phyloP scores from a whole-genome alignment of 495 filamentous ascomycete species.

The Amniculicola lignicola region DNA sequence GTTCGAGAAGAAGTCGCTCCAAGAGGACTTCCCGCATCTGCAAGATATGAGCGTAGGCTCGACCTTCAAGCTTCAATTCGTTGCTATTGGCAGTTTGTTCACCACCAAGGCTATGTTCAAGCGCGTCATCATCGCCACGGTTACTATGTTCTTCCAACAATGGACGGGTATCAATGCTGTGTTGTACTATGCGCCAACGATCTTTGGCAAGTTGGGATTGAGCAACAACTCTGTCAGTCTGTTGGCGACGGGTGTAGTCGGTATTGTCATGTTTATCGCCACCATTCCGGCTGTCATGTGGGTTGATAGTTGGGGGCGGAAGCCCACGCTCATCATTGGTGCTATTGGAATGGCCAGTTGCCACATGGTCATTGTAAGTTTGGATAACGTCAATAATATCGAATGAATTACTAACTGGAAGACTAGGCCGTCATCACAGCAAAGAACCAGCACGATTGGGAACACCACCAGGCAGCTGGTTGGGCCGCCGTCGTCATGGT shows the following conservation, averaged over 20 bases:
- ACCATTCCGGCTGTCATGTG: constrained; percentile 68
- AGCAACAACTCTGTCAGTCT: constrained; percentile 61
- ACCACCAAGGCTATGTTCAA: constrained; percentile 70
- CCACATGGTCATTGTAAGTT: constrained; percentile 61
- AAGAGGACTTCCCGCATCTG: constrained; percentile 67
- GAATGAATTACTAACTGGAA: no score
- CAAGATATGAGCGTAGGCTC: constrained; percentile 58
- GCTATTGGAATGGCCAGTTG: constrained; percentile 43
- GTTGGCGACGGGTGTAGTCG: constrained; percentile 75
- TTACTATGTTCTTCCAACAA: constrained; percentile 77
- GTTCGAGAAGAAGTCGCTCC: constrained; percentile 73
- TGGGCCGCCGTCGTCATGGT: constrained; percentile 80
- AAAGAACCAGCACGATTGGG: constrained; percentile 58
- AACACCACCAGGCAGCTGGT: constrained; percentile 58
- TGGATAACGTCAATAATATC: no score
- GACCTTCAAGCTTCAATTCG: constrained; percentile 65
- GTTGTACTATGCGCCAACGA: constrained; percentile 70
- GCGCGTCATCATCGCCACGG: constrained; percentile 62
- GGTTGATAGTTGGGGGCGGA: constrained; percentile 48
- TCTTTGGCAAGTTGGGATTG: constrained; percentile 69
- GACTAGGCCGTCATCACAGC: constrained; percentile 66
- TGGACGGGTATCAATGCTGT: constrained; percentile 74
- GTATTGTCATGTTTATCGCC: constrained; percentile 64
- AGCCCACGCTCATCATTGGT: constrained; percentile 41
- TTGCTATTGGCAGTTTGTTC: constrained; percentile 71